These are phyloP conservation scores for Ustilago shanxiensis DNA, from an alignment of 1,284 basidiomycete genomes.

Conservation along the genomic window DNA sequence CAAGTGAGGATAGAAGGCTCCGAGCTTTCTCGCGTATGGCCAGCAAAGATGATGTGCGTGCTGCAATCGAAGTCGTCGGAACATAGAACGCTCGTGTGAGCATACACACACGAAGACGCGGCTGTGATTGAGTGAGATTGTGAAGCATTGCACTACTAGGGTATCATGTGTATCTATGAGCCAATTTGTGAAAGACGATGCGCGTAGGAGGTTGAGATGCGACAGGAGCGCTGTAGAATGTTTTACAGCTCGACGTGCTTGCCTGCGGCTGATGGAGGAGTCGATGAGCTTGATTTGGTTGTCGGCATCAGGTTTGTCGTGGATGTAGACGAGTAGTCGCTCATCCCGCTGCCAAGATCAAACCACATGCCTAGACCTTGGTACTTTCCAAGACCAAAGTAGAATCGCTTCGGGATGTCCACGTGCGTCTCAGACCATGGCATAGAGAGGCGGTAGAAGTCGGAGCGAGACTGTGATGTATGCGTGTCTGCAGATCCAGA, in stretches of 20 bases:
- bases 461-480: background rate
- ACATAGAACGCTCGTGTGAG: background rate
- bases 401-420: conserved; percentile 43
- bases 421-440: conserved; percentile 28
- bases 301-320: background rate
- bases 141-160: background rate
- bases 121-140: background rate
- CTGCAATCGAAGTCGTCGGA: background rate
- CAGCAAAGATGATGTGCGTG: background rate
- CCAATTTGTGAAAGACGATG: background rate
- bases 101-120: background rate
- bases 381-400: conserved; percentile 37
- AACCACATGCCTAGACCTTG: conserved; percentile 44
- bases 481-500: background rate
- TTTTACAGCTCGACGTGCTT: background rate
- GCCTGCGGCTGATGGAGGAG: background rate
- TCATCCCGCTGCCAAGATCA: conserved; percentile 29
- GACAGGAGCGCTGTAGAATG: background rate
- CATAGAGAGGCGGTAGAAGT: conserved; percentile 28
- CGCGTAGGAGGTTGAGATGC: background rate
- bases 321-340: background rate
- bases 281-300: background rate
- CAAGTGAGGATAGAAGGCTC: background rate
- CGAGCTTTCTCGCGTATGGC: background rate
- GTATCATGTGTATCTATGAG: background rate